These are phyloP conservation scores for Scleroderma bovista DNA, from an alignment of 768 basidiomycete species.

Conservation along the genomic window DNA sequence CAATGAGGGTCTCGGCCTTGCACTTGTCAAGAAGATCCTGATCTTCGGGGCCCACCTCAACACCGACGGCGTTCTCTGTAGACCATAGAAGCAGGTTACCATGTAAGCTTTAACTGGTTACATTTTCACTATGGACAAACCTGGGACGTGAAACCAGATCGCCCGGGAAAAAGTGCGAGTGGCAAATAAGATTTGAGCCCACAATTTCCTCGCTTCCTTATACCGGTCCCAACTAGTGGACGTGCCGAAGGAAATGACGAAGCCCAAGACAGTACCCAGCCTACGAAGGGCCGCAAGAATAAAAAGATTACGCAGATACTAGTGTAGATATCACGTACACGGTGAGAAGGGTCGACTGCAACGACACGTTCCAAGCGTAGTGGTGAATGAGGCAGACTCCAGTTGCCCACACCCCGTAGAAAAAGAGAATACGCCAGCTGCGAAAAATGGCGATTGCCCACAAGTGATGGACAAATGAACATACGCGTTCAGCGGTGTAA, in stretches of 20 bases:
- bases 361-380: constrained; percentile 37
- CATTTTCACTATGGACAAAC: constrained; percentile 29
- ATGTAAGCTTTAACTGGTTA: too few species aligned
- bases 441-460: constrained; percentile 4
- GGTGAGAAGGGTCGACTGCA: constrained; percentile 54
- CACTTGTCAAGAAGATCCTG: constrained; percentile 18
- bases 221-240: constrained; percentile 70
- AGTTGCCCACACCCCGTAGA: constrained; percentile 58
- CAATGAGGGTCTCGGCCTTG: constrained; percentile 47
- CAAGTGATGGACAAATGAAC: background rate
- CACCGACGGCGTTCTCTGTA: constrained; percentile 3
- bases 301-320: constrained; percentile 18
- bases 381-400: constrained; percentile 47
- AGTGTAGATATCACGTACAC: constrained; percentile 41
- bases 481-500: too few species aligned
- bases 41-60: constrained; percentile 3
- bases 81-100: background rate
- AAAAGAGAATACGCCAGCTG: constrained; percentile 49
- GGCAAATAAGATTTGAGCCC: constrained; percentile 57
- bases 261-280: constrained; percentile 64
- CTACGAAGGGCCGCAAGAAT: constrained; percentile 13
- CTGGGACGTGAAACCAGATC: constrained; percentile 65
- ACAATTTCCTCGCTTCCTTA: constrained; percentile 62
- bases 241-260: constrained; percentile 66
- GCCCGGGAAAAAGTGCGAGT: constrained; percentile 55